Evolutionary conservation across 495 filamentous ascomycete species (phyloP), one percentile per base, ranked within the genome.

Genomic region (Podospora bellae-mahoneyi): DNA sequence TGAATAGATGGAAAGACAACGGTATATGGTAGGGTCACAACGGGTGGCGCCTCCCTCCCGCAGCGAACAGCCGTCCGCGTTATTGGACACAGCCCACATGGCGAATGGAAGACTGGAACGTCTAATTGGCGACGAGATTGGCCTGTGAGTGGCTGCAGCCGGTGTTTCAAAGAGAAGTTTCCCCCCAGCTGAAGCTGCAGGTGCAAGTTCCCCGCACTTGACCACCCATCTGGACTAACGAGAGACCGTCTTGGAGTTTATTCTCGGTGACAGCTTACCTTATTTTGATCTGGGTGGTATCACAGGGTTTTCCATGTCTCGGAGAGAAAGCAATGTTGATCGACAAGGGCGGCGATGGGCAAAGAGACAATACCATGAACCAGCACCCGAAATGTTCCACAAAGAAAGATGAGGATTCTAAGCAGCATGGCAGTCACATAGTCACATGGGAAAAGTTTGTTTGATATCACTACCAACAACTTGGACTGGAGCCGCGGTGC

Each of bases 101-200:
- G 28, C 5, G 13, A 18, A 18, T 16, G 7, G 6, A 34, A 18
- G 30, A 10, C 15, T 39, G 16, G 32, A 26, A 63, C 30, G 19
- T 15, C 61, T n/a, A 34, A 63, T 63, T 61, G 27, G 59, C 34
- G 61, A 64, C 13, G 10, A 13, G 23, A 5, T 20, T 53, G 19
- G 39, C 34, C n/a, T 39, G 6, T 48, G 16, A 26, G 58, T 10
- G 27, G 26, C 3, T 28, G 30, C 3, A 32, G 30, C 20, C 15
- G 44, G 1, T 30, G 64, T 57, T 57, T 65, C 64, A 57, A 57
- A 58, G 56, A 30, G 48, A 65, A 58, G 64, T 48, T 65, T 65
- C 64, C 48, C 64, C 18, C 20, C 64, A 32, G 48, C 64, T 57
- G 64, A 56, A 56, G 23, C 23, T 28, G 6, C 20, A 54, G n/a